Evolutionary conservation across 108 stramenopile species (phyloP).

Genomic region (Conticribra guillardii): DNA sequence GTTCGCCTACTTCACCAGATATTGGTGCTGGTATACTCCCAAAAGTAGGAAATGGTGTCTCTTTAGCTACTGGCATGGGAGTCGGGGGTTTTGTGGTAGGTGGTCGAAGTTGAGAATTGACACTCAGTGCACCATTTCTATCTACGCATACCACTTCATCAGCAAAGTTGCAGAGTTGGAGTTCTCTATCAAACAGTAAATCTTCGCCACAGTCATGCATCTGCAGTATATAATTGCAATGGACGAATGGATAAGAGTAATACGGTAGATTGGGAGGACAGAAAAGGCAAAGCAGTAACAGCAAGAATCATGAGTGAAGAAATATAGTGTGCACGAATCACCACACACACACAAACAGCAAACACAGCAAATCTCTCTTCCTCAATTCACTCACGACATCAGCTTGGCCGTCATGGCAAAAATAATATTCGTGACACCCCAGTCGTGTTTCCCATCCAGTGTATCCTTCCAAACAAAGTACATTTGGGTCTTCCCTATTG

Average conservation of each 20-base stretch:
- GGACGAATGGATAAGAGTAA: not conserved
- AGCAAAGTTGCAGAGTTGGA: constrained; percentile 19
- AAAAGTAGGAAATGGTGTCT: constrained; percentile 8
- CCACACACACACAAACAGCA: too few species aligned
- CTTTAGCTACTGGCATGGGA: not conserved
- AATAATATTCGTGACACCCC: not conserved
- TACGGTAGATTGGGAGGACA: not conserved
- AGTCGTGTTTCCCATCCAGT: constrained; percentile 14
- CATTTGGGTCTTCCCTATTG: not conserved
- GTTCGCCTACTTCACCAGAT: not conserved
- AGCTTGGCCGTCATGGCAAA: not conserved
- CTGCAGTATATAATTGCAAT: not conserved
- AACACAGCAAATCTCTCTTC: too few species aligned
- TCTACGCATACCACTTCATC: constrained; percentile 12
- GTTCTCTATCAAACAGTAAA: constrained; percentile 1
- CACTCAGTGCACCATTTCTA: not conserved
- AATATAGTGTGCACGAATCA: too few species aligned
- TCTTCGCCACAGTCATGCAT: constrained; percentile 11
- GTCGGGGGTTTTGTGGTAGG: constrained; percentile 6
- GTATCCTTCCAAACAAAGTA: constrained; percentile 8
- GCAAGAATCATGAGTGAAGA: too few species aligned
- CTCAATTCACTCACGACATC: too few species aligned
- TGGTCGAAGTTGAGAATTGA: not conserved
- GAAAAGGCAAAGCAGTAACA: not conserved
- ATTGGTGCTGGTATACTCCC: not conserved